Evolutionary conservation across 805 yeast species (phyloP).

Genomic region (Pichia eremophila): DNA sequence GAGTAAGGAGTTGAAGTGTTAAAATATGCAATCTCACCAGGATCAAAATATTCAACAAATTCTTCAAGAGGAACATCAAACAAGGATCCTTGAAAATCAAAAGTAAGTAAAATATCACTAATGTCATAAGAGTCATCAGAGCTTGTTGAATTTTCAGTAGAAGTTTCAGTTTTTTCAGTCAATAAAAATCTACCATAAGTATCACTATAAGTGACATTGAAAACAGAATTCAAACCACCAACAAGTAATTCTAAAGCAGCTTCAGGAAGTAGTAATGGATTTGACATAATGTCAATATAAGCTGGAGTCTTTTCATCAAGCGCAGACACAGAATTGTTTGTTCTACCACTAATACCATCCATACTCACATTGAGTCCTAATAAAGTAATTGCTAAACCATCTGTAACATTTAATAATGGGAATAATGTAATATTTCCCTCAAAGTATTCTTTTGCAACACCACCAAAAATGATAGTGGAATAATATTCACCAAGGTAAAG

Average conservation of each 20-base stretch:
- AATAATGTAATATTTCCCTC: conserved; percentile 6
- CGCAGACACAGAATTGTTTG: background rate
- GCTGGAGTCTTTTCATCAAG: background rate
- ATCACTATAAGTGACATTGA: conserved; percentile 1
- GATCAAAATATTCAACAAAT: conserved; percentile 2
- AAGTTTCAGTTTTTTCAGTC: background rate
- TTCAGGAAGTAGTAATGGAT: background rate
- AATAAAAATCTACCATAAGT: background rate
- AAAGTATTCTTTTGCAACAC: conserved; percentile 5
- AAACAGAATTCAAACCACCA: background rate
- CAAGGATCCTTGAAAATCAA: conserved; percentile 42
- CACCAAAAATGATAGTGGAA: conserved; percentile 11
- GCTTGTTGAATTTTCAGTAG: background rate
- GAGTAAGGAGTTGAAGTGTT: background rate
- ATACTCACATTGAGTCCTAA: background rate
- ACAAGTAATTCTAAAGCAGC: conserved; percentile 1
- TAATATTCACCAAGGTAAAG: background rate
- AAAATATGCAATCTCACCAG: conserved; percentile 3
- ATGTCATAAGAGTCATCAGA: conserved; percentile 10
- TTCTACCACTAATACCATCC: too few relatives aligned
- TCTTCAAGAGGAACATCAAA: conserved; percentile 36
- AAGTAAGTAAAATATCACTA: conserved; percentile 15
- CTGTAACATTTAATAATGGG: conserved; percentile 8
- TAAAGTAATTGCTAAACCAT: conserved; percentile 8
- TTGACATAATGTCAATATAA: background rate